phyloP scores from a whole-genome alignment of 208 protist genomes.

The Leishmania mexicana region DNA sequence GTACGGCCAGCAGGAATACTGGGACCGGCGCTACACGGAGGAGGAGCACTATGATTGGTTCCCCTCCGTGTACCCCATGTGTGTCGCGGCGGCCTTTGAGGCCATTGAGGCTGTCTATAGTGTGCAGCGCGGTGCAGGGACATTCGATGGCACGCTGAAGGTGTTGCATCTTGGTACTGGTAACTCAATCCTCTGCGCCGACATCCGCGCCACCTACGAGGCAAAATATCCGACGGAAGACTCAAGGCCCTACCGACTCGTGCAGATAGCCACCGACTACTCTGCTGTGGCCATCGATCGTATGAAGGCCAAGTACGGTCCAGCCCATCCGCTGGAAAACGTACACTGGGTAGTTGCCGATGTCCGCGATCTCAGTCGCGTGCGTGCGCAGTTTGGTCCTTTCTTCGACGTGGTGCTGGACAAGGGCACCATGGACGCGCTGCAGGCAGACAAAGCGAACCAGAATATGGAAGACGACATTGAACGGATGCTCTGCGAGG shows the following conservation, averaged over 20 bases:
- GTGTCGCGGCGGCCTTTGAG: conserved; percentile 52
- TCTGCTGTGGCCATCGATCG: conserved; percentile 75
- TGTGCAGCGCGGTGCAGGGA: not conserved
- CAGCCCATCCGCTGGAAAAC: conserved; percentile 15
- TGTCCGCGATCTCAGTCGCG: conserved; percentile 59
- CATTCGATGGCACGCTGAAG: conserved; percentile 21
- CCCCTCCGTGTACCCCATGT: conserved; percentile 58
- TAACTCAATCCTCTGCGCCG: conserved; percentile 74
- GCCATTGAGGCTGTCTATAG: conserved; percentile 45
- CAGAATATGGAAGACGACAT: conserved; percentile 59
- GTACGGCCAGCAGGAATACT: conserved; percentile 79
- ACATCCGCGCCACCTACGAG: conserved; percentile 48
- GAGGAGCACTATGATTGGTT: conserved; percentile 90
- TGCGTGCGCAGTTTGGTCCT: conserved; percentile 45
- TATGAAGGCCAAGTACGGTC: conserved; percentile 58
- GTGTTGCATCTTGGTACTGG: conserved; percentile 85
- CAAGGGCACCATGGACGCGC: conserved; percentile 88
- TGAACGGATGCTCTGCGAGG: conserved; percentile 66
- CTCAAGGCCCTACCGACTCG: conserved; percentile 33
- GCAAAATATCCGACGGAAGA: conserved; percentile 19
- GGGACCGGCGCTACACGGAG: conserved; percentile 64
- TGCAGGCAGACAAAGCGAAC: conserved; percentile 67
- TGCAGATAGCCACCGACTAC: conserved; percentile 88
- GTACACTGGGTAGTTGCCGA: conserved; percentile 79
- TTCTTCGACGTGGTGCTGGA: conserved; percentile 82